phyloP scores from a whole-genome alignment of 2,329 filamentous ascomycete species.

The Aspergillus nomiae region DNA sequence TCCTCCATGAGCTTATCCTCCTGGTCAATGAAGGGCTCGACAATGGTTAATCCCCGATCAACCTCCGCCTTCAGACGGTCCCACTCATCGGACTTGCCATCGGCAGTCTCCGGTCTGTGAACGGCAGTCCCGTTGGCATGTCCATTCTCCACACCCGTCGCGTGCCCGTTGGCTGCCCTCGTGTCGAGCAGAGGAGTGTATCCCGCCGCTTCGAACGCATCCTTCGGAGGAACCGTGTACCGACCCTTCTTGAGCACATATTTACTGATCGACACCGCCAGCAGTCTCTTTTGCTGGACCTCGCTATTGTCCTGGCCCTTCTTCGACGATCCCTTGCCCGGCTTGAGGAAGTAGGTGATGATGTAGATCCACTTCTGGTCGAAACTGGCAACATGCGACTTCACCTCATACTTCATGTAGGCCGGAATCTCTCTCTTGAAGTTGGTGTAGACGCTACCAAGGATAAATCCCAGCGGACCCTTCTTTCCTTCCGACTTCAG shows the following conservation, averaged over 20 bases:
- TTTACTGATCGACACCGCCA: slow-evolving; percentile 71
- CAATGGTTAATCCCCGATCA: slow-evolving; percentile 53
- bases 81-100: slow-evolving; percentile 53
- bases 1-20: slow-evolving; percentile 21
- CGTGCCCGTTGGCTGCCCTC: slow-evolving; percentile 7
- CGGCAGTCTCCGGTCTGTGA: slow-evolving; percentile 10
- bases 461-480: slow-evolving; percentile 60
- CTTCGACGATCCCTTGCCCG: slow-evolving; percentile 30
- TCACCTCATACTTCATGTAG: slow-evolving; percentile 70
- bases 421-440: slow-evolving; percentile 72
- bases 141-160: slow-evolving; percentile 24
- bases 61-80: slow-evolving; percentile 58
- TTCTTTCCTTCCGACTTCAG: slow-evolving; percentile 53
- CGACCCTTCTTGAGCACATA: slow-evolving; percentile 79
- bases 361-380: slow-evolving; percentile 80
- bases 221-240: slow-evolving; percentile 77
- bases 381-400: slow-evolving; percentile 68
- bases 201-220: slow-evolving; percentile 68
- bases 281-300: slow-evolving; percentile 60
- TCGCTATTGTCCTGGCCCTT: slow-evolving; percentile 17
- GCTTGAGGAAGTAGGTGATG: slow-evolving; percentile 68
- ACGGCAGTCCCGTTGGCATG: slow-evolving; percentile 8
- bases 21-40: slow-evolving; percentile 35
- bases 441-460: slow-evolving; percentile 70
- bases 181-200: slow-evolving; percentile 62